Evolutionary conservation across 1,284 basidiomycete species (phyloP).

Genomic region (Violaceomyces palustris): DNA sequence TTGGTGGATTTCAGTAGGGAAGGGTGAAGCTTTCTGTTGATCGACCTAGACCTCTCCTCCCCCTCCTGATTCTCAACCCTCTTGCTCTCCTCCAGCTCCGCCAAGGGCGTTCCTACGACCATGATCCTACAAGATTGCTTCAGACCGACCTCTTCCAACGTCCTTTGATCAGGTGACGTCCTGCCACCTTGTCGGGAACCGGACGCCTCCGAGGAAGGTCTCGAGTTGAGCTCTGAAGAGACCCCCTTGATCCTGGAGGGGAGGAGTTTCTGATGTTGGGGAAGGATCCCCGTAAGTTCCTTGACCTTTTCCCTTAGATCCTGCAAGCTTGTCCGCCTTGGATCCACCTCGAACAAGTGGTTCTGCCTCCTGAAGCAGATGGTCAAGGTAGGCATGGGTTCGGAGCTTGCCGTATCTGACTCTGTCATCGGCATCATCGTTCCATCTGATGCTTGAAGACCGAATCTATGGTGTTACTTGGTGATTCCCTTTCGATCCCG

Average conservation of each 20-base stretch:
- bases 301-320: constrained; percentile 17
- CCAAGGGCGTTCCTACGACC: constrained; percentile 24
- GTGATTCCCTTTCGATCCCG: no score
- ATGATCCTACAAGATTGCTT: constrained; percentile 12
- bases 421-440: no score
- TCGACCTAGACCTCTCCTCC: no score
- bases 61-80: no score
- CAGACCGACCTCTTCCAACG: constrained; percentile 12
- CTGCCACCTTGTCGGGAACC: no score
- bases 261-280: constrained; percentile 33
- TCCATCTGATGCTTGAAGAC: no score
- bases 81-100: constrained; percentile 27
- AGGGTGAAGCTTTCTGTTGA: no score
- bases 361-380: constrained; percentile 15
- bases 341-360: constrained; percentile 3
- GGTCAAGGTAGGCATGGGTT: constrained; percentile 1
- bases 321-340: constrained; percentile 4
- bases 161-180: constrained; percentile 9
- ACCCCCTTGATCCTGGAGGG: constrained; percentile 13
- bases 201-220: no score
- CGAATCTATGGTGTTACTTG: no score
- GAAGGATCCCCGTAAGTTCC: constrained; percentile 16
- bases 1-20: no score
- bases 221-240: neutral
- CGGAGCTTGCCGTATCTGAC: no score